A percentile compares a stretch with the other conserved stretches of the same genome.
Conservation (phyloP, 257 asterid genomes). For the Penstemon davidsonii region DNA sequence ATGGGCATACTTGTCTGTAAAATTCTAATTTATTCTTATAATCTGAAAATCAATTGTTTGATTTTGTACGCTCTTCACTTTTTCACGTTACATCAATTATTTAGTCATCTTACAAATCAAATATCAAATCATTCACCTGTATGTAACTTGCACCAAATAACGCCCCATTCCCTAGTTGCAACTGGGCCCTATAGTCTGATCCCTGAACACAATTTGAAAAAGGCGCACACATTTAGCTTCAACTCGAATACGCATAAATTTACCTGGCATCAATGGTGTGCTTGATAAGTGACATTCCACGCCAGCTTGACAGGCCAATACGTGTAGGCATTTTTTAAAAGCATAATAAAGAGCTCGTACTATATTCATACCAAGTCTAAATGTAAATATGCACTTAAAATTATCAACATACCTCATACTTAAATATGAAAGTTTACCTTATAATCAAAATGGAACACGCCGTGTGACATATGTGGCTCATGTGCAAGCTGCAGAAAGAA, state of each 20-base stretch:
- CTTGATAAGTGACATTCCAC: background rate
- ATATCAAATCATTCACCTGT: constrained; percentile 61
- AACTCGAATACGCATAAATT: constrained; percentile 10
- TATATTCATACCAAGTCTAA: constrained; percentile 11
- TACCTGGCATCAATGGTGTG: constrained; percentile 9
- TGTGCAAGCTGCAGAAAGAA: constrained; percentile 66
- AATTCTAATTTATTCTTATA: background rate
- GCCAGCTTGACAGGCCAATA: constrained; percentile 5
- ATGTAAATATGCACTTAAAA: background rate
- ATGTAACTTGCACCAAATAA: constrained; percentile 89
- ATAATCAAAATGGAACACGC: constrained; percentile 87
- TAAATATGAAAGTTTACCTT: constrained; percentile 53
- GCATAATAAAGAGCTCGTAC: constrained; percentile 12
- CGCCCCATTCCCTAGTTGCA: constrained; percentile 90
- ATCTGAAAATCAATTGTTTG: background rate
- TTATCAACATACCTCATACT: background rate
- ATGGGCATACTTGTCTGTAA: constrained; percentile 7
- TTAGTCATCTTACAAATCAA: constrained; percentile 5
- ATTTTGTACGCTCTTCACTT: constrained; percentile 6
- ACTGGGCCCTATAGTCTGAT: constrained; percentile 75
- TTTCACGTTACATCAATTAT: background rate
- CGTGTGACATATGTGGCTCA: constrained; percentile 97
- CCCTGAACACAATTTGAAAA: constrained; percentile 52
- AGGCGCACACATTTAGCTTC: constrained; percentile 28
- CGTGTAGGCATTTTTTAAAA: constrained; percentile 6